These are phyloP conservation scores for Blastocystis sp. DNA, from an alignment of 352 stramenopile genomes.

Conservation along the genomic window DNA sequence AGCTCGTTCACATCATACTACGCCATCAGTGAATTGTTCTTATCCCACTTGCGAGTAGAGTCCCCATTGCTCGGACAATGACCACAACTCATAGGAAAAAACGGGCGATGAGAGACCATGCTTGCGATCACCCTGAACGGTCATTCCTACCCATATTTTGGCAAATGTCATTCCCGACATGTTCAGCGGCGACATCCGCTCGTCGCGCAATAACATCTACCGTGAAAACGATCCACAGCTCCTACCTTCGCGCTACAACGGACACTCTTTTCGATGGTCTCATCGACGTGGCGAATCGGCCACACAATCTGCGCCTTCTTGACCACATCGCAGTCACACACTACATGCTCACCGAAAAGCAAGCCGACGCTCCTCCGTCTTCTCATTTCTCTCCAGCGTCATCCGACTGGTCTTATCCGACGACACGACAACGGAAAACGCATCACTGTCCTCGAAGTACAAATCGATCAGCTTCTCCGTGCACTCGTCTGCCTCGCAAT, in stretches of 20 bases:
- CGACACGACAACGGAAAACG: not conserved
- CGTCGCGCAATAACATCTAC: constrained; percentile 47
- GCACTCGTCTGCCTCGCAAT: not conserved
- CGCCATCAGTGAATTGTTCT: not conserved
- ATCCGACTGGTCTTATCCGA: not conserved
- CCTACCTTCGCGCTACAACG: not conserved
- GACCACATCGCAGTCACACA: not conserved
- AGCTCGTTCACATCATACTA: constrained; percentile 50
- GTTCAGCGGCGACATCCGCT: not conserved
- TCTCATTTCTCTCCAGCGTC: not conserved
- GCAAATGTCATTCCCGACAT: constrained; percentile 10
- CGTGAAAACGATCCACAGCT: not conserved
- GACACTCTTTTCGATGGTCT: not conserved
- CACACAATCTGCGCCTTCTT: not conserved
- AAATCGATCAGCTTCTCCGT: not conserved
- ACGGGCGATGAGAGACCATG: constrained; percentile 7
- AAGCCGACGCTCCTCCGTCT: not conserved
- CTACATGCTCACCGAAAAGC: not conserved
- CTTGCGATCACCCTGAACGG: not conserved
- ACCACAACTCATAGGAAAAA: constrained; percentile 31
- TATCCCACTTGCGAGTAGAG: not conserved
- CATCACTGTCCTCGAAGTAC: constrained; percentile 11
- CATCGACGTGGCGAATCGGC: not conserved
- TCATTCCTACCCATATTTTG: constrained; percentile 31
- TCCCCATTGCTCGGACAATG: constrained; percentile 12